These are phyloP conservation scores for Cercospora beticola DNA, from an alignment of 2,329 filamentous ascomycete genomes.

Conservation along the genomic window DNA sequence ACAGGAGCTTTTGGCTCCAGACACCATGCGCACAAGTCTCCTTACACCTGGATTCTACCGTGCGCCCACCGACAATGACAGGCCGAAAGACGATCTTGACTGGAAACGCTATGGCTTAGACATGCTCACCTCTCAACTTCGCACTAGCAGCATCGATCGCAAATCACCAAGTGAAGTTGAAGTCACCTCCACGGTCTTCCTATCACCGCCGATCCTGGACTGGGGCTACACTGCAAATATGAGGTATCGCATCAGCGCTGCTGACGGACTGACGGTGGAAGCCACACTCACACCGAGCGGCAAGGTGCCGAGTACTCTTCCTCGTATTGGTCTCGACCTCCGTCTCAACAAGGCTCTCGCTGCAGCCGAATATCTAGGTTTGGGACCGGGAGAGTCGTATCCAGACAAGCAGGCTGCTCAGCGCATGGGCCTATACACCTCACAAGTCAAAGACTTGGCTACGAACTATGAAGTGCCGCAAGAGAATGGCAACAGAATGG, in stretches of 20 bases:
- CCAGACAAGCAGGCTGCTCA: conserved; percentile 62
- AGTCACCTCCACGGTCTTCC: conserved; percentile 5
- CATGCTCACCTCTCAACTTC: conserved; percentile 48
- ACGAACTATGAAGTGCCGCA: conserved; percentile 65
- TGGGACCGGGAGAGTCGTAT: conserved; percentile 65
- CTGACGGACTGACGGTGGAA: not conserved
- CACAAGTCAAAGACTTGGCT: conserved; percentile 52
- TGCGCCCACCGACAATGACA: conserved; percentile 64
- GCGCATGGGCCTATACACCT: conserved; percentile 51
- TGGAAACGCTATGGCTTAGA: conserved; percentile 54
- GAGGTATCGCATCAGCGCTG: conserved; percentile 51
- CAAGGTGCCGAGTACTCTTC: conserved; percentile 54
- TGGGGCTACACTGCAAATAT: conserved; percentile 53
- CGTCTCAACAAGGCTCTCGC: conserved; percentile 50
- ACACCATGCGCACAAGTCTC: conserved; percentile 16
- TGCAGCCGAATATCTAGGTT: conserved; percentile 58
- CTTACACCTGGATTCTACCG: conserved; percentile 58
- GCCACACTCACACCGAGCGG: conserved; percentile 10
- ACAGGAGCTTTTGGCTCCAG: conserved; percentile 37
- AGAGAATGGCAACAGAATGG: conserved; percentile 63
- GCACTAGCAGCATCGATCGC: conserved; percentile 41
- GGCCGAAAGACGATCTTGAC: conserved; percentile 53
- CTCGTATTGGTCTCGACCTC: conserved; percentile 61
- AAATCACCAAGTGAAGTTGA: conserved; percentile 28
- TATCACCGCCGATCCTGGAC: conserved; percentile 59